Conservation (phyloP, 805 yeast species). For the Metschnikowia henanensis region DNA sequence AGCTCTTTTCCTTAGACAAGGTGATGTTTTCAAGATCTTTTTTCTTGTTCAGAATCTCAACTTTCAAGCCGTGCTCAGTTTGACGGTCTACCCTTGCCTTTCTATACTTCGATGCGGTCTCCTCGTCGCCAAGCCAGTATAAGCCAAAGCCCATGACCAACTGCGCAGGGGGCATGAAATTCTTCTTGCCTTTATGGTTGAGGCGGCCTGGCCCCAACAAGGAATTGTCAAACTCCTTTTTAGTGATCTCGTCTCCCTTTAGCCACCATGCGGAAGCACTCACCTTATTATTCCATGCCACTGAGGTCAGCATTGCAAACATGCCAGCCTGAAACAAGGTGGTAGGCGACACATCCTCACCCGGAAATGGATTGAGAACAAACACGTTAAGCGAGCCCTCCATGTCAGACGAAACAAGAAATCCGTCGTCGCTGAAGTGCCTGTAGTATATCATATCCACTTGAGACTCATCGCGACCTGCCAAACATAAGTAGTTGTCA, state of each 20-base stretch:
- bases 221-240: slow-evolving; percentile 60
- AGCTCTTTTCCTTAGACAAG: neutral
- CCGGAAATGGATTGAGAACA: slow-evolving; percentile 73
- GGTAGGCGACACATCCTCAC: slow-evolving; percentile 77
- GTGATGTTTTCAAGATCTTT: slow-evolving; percentile 32
- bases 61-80: slow-evolving; percentile 38
- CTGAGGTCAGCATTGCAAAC: slow-evolving; percentile 75
- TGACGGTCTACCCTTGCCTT: slow-evolving; percentile 31
- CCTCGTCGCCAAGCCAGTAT: slow-evolving; percentile 68
- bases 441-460: slow-evolving; percentile 77
- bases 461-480: slow-evolving; percentile 82
- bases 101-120: slow-evolving; percentile 38
- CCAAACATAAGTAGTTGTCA: slow-evolving; percentile 83
- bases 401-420: slow-evolving; percentile 70
- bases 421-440: slow-evolving; percentile 72
- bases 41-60: slow-evolving; percentile 37
- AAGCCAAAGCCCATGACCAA: slow-evolving; percentile 89
- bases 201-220: slow-evolving; percentile 64
- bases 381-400: slow-evolving; percentile 76
- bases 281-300: slow-evolving; percentile 87
- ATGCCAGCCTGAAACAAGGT: slow-evolving; percentile 89
- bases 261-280: slow-evolving; percentile 86
- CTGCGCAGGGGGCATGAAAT: slow-evolving; percentile 71
- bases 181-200: slow-evolving; percentile 52
- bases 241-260: slow-evolving; percentile 65